phyloP scores from a whole-genome alignment of 139 green algal genomes.

The Astrephomene gubernaculifera region DNA sequence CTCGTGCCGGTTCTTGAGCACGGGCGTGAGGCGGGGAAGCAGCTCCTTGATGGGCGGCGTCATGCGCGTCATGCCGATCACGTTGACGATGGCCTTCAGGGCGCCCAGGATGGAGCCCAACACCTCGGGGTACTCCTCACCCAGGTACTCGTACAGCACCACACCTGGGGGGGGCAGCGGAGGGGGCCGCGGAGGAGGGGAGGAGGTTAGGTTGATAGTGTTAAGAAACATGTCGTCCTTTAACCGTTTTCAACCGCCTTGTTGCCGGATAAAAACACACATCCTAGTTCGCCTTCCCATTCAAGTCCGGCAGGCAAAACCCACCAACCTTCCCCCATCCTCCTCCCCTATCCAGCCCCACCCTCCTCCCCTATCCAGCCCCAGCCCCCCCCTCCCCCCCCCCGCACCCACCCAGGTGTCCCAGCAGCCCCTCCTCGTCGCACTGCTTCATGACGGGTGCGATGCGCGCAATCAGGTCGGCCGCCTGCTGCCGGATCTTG shows the following conservation, averaged over 20 bases:
- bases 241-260: too few species aligned
- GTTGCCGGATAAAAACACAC: too few species aligned
- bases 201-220: too few species aligned
- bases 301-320: too few species aligned
- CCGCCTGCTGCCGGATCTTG: conserved; percentile 96
- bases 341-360: neutral
- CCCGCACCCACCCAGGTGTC: conserved; percentile 83
- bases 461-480: conserved; percentile 96
- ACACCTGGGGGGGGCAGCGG: conserved; percentile 78
- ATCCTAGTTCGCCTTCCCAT: too few species aligned
- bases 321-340: neutral
- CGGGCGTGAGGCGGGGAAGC: conserved; percentile 96
- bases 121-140: conserved; percentile 98
- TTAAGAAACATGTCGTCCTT: too few species aligned
- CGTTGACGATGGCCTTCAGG: conserved; percentile 96
- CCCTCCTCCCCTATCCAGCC: neutral
- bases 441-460: conserved; percentile 95
- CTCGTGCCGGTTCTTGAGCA: conserved; percentile 97
- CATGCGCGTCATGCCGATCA: conserved; percentile 99
- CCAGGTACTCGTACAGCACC: conserved; percentile 98
- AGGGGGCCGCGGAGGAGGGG: too few species aligned
- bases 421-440: conserved; percentile 97
- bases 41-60: conserved; percentile 99
- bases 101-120: conserved; percentile 97
- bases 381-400: neutral